These are phyloP conservation scores for Pyrenophora seminiperda DNA, from an alignment of 2,329 filamentous ascomycete species.

Conservation along the genomic window DNA sequence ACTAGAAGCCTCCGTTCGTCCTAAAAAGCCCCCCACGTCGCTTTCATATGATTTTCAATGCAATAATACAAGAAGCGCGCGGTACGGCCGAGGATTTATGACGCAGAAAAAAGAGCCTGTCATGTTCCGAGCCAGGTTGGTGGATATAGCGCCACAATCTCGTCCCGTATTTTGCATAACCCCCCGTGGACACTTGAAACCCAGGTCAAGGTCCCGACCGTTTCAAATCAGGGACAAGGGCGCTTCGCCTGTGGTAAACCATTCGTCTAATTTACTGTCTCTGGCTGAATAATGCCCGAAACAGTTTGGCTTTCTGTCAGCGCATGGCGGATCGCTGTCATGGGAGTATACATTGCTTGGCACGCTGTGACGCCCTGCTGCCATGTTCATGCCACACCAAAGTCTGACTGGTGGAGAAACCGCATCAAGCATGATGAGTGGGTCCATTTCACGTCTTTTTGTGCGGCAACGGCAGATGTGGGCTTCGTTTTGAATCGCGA, in stretches of 20 bases:
- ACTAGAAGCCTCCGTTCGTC: neutral
- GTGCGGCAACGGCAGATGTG: conserved; percentile 20
- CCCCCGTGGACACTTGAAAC: conserved; percentile 43
- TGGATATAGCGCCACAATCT: conserved; percentile 18
- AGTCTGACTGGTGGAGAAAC: conserved; percentile 37
- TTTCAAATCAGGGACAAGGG: conserved; percentile 44
- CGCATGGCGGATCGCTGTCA: conserved; percentile 34
- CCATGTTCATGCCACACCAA: conserved; percentile 13
- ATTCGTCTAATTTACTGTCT: conserved; percentile 28
- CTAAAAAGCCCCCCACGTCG: neutral
- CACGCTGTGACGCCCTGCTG: conserved; percentile 19
- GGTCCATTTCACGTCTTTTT: conserved; percentile 25
- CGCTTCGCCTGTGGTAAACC: conserved; percentile 31
- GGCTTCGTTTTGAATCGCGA: conserved; percentile 23
- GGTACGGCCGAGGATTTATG: neutral
- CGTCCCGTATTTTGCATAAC: conserved; percentile 28
- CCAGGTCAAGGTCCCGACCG: conserved; percentile 29
- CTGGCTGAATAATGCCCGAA: conserved; percentile 18
- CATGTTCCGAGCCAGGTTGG: conserved; percentile 20
- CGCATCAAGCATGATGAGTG: conserved; percentile 26
- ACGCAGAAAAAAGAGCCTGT: conserved; percentile 17
- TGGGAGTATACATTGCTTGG: conserved; percentile 24
- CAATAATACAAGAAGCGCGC: neutral
- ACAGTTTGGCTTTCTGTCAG: conserved; percentile 17
- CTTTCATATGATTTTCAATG: neutral